phyloP scores from a whole-genome alignment of 805 yeast species.

The Kuraishia hungarica region DNA sequence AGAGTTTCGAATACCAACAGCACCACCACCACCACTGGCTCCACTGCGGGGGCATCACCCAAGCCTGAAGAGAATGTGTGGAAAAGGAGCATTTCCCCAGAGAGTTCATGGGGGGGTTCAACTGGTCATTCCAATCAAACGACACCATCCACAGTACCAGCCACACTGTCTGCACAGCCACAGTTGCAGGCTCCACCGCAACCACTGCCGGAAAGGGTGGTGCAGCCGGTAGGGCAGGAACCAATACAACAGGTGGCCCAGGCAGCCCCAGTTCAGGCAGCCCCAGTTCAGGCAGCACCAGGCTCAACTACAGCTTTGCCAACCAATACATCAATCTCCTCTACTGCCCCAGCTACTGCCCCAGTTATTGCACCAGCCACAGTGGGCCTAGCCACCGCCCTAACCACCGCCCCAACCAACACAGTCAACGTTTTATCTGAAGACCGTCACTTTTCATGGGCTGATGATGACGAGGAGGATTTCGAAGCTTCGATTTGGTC shows the following conservation, averaged over 20 bases:
- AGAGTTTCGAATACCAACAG: background rate
- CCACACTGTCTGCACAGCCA: background rate
- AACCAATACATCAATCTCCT: no score
- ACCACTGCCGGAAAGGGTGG: background rate
- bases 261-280: slow-evolving; percentile 3
- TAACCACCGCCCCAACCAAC: no score
- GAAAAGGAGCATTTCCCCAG: slow-evolving; percentile 1
- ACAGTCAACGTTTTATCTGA: background rate
- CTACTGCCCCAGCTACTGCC: slow-evolving; percentile 1
- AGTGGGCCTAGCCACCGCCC: background rate
- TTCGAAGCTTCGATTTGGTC: slow-evolving; percentile 11
- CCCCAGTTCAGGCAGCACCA: background rate
- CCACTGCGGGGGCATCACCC: background rate
- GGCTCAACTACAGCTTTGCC: no score
- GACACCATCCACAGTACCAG: background rate
- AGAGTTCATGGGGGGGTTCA: background rate
- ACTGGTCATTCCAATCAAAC: no score
- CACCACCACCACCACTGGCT: no score
- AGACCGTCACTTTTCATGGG: slow-evolving; percentile 11
- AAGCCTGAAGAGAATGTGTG: background rate
- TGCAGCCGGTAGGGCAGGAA: slow-evolving; percentile 1
- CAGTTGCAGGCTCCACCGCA: background rate
- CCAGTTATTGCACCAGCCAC: slow-evolving; percentile 4
- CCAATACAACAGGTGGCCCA: background rate
- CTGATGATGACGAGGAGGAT: slow-evolving; percentile 10